A percentile compares a stretch with the other conserved stretches of the same genome.
phyloP scores from a whole-genome alignment of 2,329 filamentous ascomycete genomes.

The Westerdykella sp. region DNA sequence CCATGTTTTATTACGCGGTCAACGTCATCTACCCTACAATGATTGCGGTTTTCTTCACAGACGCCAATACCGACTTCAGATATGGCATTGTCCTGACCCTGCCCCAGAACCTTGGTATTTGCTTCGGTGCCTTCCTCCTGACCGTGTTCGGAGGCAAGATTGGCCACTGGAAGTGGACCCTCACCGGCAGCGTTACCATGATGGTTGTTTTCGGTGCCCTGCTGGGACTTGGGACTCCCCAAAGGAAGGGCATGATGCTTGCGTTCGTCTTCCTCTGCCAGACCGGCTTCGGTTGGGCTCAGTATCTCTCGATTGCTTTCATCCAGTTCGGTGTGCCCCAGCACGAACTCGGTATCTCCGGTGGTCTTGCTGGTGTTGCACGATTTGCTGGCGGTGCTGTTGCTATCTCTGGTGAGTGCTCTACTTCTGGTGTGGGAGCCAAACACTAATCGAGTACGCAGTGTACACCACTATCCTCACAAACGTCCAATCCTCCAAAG shows the following conservation, averaged over 20 bases:
- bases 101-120: conserved; percentile 41
- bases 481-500: conserved; percentile 22
- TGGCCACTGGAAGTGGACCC: conserved; percentile 44
- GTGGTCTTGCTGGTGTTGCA: conserved; percentile 36
- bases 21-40: conserved; percentile 46
- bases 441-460: conserved; percentile 1
- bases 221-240: conserved; percentile 40
- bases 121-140: conserved; percentile 40
- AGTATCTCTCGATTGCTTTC: conserved; percentile 45
- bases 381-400: conserved; percentile 42
- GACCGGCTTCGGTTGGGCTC: conserved; percentile 44
- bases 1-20: conserved; percentile 49
- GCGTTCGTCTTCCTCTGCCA: conserved; percentile 45
- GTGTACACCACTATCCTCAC: conserved; percentile 40
- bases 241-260: conserved; percentile 43
- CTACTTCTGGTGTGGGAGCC: conserved; percentile 8
- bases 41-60: conserved; percentile 43
- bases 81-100: conserved; percentile 38
- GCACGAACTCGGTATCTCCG: conserved; percentile 43
- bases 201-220: conserved; percentile 47
- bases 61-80: conserved; percentile 31
- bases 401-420: conserved; percentile 28
- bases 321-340: conserved; percentile 48
- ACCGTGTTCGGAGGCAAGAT: conserved; percentile 40
- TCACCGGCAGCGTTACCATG: conserved; percentile 40